Percentiles rank a stretch among this genome's conserved stretches.
These are phyloP conservation scores for Emericellopsis atlantica DNA, from an alignment of 2,329 filamentous ascomycete genomes.

Conservation along the genomic window DNA sequence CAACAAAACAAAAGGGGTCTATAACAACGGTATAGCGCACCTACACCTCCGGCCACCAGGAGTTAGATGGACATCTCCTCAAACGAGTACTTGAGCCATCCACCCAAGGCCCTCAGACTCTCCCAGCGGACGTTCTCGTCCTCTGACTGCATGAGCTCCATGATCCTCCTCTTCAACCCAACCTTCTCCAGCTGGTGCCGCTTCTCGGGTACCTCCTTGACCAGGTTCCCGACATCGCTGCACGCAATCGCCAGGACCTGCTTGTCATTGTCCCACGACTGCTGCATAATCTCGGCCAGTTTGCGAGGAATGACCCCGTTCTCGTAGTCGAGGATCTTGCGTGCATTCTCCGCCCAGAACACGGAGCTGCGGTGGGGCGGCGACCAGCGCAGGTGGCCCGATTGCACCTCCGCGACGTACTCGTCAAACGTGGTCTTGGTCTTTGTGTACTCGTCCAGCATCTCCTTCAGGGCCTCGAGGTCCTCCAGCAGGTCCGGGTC, in stretches of 20 bases:
- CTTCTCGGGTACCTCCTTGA: conserved; percentile 82
- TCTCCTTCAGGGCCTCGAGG: conserved; percentile 45
- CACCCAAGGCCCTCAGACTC: conserved; percentile 68
- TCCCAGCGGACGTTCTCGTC: conserved; percentile 90
- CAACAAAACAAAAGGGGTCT: too few species aligned
- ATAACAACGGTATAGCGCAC: too few species aligned
- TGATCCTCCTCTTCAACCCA: conserved; percentile 74
- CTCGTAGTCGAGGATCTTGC: conserved; percentile 72
- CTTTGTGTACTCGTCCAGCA: conserved; percentile 55
- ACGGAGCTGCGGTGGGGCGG: conserved; percentile 76
- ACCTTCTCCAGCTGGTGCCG: conserved; percentile 68
- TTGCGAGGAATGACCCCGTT: conserved; percentile 68
- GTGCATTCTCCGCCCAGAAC: conserved; percentile 88
- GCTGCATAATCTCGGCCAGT: conserved; percentile 70
- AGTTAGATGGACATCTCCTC: conserved; percentile 17
- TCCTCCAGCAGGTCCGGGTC: conserved; percentile 55
- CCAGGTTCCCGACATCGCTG: conserved; percentile 80
- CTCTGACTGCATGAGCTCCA: conserved; percentile 85
- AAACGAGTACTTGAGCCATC: conserved; percentile 54
- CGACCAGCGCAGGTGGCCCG: conserved; percentile 84
- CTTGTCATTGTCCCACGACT: conserved; percentile 66
- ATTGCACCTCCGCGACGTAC: conserved; percentile 75
- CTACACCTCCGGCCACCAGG: too few species aligned
- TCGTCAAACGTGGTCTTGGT: conserved; percentile 74
- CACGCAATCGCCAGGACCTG: conserved; percentile 86